Base-by-base conservation (phyloP, 2,329 filamentous ascomycete genomes). In the Fusarium keratoplasticum region DNA sequence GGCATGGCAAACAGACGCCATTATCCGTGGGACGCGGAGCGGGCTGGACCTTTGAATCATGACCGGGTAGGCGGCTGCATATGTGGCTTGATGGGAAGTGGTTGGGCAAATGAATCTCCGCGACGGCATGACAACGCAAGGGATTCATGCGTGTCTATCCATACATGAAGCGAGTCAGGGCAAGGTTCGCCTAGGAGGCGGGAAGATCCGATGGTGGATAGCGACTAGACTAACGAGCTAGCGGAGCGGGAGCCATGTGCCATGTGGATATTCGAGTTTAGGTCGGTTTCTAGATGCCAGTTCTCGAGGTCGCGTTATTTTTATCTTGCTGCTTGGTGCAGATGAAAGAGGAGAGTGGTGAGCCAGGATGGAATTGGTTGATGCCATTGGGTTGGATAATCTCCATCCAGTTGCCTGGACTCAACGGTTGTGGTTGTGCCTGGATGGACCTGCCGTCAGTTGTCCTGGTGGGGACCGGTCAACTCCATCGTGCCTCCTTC, bases 81-180 rank as follows among this genome's bases (percentile, higher is more conserved):
- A 40, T 44, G 62, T 66, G 72, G 55, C 66, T 70, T 62, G 50
- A 64, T 36, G 35, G 22, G 27, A 54, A 66, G 55, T 60, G 59
- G 58, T 38, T 65, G 40, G 57, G 20, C 38, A 60, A 62, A 65
- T 58, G 31, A 58, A 55, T 35, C 42, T 29, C 27, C 38, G 18
- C 42, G 36, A 38, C 50, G 31, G 36, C 25, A 70, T 47, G 66
- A 22, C 61, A 64, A 67, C 65, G 60, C 18, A 33, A 67, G 40
- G 47, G 55, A 67, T 60, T 50, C 42, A 55, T 69, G 44, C 55
- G 61, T 75, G 66, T 58, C 61, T 71, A 25, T 42, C 61, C 27
- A 11, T 52, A 62, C 60, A 61, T 35, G 22, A 62, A 70, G 61
- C 42, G 33, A 54, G 52, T 62, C 40, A 59, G 42, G 33, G 42